phyloP scores from a whole-genome alignment of 148 eudicot genomes.

The Chenopodium quinoa region DNA sequence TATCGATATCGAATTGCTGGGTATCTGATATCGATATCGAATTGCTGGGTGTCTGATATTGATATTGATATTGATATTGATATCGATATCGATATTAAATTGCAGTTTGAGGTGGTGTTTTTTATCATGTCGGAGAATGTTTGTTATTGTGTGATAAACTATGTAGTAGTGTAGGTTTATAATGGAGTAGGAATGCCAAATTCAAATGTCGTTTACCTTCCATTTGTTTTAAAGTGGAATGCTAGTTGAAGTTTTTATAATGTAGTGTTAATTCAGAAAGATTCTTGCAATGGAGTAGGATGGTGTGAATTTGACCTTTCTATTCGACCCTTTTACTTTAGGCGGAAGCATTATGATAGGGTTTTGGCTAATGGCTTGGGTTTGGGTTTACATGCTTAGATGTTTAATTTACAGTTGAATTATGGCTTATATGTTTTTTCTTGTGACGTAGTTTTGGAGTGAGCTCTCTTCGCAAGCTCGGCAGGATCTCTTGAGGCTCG shows the following conservation, averaged over 20 bases:
- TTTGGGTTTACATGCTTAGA: neutral
- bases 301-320: neutral
- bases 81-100: neutral
- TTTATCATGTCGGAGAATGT: neutral
- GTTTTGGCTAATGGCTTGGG: neutral
- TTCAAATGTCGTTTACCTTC: neutral
- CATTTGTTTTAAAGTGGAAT: neutral
- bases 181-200: neutral
- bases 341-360: neutral
- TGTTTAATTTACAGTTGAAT: neutral
- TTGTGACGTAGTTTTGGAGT: constrained; percentile 74
- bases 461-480: constrained; percentile 79
- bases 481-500: constrained; percentile 71
- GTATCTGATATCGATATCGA: neutral
- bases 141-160: neutral
- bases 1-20: neutral
- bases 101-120: constrained; percentile 1
- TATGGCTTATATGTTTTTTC: constrained; percentile 11
- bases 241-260: constrained; percentile 2
- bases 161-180: neutral
- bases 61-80: neutral
- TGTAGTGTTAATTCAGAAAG: neutral
- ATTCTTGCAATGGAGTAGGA: neutral
- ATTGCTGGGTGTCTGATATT: neutral
- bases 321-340: neutral